Base-by-base conservation (phyloP, 495 filamentous ascomycete genomes). In the Choiromyces venosus region DNA sequence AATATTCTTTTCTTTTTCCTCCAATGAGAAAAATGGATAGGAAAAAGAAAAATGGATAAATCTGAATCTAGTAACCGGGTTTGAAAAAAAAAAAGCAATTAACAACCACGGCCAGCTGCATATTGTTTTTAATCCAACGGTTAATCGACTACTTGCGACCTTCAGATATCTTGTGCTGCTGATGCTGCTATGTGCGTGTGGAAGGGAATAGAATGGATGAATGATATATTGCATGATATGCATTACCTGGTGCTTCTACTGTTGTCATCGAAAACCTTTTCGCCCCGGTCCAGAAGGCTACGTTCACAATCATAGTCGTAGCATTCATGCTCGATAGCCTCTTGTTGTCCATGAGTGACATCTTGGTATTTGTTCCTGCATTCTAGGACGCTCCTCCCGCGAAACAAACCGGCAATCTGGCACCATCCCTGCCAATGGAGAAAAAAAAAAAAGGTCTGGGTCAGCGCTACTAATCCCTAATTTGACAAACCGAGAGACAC, bases 371-470 rank as follows among this genome's bases (percentile, higher is more conserved):
- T 77, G 65, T 74, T 72, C 66, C 39, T 77, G 66, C 75, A 77
- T 73, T 68, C 75, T 33, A 66, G 42, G 38, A 72, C 56, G 67
- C 69, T 71, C 69, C 72, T 77, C 39, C 75, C 75, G 56, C 70
- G 75, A 69, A 77, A 77, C 74, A 77, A 73, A 65, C 75, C 75
- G 70, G 75, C 75, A 77, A 77, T 77, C 76, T 77, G 75, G 67
- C 72, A 72, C 75, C 75, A 77, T 73, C 74, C 75, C 75, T 77
- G 74, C 46, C 52, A 16, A 61, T 61, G 16, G 52, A 29, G 25
- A 21, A n/a, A 29, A 4, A 70, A 61, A 44, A 64, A 73, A 37
- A 19, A 65, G 35, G 25, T 29, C 61, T 33, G 52, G 66, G 69
- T 77, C 71, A 77, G 75, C 75, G 67, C 74, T 77, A 77, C 52